Evolutionary conservation across 2,329 filamentous ascomycete genomes (phyloP).

Genomic region (Aspergillus ochraceus): DNA sequence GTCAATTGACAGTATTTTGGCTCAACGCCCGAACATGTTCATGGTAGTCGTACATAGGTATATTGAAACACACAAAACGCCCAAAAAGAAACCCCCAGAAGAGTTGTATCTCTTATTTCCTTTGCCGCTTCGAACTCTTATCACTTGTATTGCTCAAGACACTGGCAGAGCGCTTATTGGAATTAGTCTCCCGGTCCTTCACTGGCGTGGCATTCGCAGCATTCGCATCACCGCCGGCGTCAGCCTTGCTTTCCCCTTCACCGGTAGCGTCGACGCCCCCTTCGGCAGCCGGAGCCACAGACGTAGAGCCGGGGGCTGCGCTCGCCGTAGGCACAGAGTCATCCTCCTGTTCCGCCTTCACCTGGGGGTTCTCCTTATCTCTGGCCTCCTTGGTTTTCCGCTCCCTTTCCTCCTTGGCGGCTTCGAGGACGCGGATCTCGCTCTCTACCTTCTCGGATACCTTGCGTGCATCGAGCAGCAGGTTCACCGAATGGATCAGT

Average conservation of each 20-base stretch:
- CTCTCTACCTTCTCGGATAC: slow-evolving; percentile 49
- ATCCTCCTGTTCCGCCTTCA: slow-evolving; percentile 38
- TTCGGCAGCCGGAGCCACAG: slow-evolving; percentile 15
- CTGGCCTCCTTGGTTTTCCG: slow-evolving; percentile 33
- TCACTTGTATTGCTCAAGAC: slow-evolving; percentile 72
- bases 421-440: slow-evolving; percentile 49
- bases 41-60: slow-evolving; percentile 36
- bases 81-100: background rate
- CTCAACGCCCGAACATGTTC: slow-evolving; percentile 14
- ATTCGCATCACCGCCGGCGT: slow-evolving; percentile 4
- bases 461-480: slow-evolving; percentile 50
- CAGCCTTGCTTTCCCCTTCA: background rate
- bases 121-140: slow-evolving; percentile 53
- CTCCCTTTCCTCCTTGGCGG: slow-evolving; percentile 41
- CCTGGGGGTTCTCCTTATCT: slow-evolving; percentile 30
- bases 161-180: slow-evolving; percentile 78
- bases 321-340: slow-evolving; percentile 12
- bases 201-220: slow-evolving; percentile 9
- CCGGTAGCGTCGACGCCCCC: slow-evolving; percentile 7
- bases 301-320: slow-evolving; percentile 12
- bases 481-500: slow-evolving; percentile 48
- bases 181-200: slow-evolving; percentile 19
- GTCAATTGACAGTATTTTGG: slow-evolving; percentile 2
- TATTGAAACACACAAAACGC: slow-evolving; percentile 19
- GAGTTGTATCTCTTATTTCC: slow-evolving; percentile 32